Evolutionary conservation across 495 filamentous ascomycete genomes (phyloP).

Genomic region (Cudoniella acicularis): DNA sequence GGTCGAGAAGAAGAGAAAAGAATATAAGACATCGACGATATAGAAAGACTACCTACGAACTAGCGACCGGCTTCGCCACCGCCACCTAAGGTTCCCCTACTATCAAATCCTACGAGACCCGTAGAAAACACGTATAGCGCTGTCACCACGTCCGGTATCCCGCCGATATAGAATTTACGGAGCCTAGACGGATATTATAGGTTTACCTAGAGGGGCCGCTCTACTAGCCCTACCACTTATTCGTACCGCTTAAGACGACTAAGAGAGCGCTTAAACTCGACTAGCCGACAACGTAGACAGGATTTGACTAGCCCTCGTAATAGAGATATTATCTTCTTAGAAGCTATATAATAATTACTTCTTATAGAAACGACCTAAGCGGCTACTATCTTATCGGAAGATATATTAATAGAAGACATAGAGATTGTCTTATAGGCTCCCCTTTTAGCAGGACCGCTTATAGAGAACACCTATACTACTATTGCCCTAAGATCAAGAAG

Average conservation of each 20-base stretch:
- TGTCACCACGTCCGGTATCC: neutral
- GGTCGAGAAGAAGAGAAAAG: neutral
- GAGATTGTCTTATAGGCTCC: neutral
- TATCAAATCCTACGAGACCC: neutral
- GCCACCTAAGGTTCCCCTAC: neutral
- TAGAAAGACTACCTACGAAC: neutral
- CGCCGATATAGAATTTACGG: too few relatives aligned
- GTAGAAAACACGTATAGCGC: constrained; percentile 2
- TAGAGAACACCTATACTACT: neutral
- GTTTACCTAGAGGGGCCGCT: constrained; percentile 2
- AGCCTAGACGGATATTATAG: too few relatives aligned
- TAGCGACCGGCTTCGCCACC: neutral
- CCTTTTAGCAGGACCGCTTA: neutral
- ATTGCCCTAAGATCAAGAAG: neutral
- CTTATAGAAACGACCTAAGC: too few relatives aligned
- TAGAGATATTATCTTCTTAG: too few relatives aligned
- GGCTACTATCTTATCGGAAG: neutral
- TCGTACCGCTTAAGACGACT: too few relatives aligned
- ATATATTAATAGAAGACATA: neutral
- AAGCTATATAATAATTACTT: too few relatives aligned
- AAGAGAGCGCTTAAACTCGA: neutral
- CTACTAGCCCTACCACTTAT: constrained; percentile 4
- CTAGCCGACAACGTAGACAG: neutral
- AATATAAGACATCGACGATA: neutral
- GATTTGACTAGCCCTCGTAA: neutral